Conservation (phyloP, 495 filamentous ascomycete genomes). For the Neurospora terricola region DNA sequence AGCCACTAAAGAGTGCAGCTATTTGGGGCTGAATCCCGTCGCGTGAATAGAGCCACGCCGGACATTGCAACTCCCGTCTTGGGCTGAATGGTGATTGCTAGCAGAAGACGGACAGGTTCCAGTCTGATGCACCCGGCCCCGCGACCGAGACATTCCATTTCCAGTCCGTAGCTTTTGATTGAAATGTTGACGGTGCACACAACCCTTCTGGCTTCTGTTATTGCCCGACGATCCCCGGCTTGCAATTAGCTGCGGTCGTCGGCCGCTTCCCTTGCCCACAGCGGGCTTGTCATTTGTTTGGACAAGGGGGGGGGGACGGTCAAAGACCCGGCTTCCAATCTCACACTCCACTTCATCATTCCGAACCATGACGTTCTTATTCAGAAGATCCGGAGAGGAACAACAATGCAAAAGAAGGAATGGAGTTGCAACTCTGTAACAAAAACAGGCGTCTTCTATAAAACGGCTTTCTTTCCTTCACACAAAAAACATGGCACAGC, state of each 20-base stretch:
- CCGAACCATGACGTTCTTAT: background rate
- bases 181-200: background rate
- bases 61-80: background rate
- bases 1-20: background rate
- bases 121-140: background rate
- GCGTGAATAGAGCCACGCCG: background rate
- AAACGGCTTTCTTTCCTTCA: background rate
- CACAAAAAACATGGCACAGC: background rate
- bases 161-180: background rate
- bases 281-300: background rate
- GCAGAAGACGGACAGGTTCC: background rate
- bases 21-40: background rate
- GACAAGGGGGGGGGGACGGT: background rate
- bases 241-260: background rate
- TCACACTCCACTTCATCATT: background rate
- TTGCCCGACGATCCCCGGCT: background rate
- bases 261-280: background rate
- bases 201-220: background rate
- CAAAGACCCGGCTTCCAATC: background rate
- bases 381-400: background rate
- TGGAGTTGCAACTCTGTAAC: background rate
- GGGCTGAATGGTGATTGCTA: background rate
- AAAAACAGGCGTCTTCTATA: background rate
- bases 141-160: background rate
- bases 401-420: background rate